phyloP scores from a whole-genome alignment of 495 filamentous ascomycete genomes.

The Glarea lozoyensis region DNA sequence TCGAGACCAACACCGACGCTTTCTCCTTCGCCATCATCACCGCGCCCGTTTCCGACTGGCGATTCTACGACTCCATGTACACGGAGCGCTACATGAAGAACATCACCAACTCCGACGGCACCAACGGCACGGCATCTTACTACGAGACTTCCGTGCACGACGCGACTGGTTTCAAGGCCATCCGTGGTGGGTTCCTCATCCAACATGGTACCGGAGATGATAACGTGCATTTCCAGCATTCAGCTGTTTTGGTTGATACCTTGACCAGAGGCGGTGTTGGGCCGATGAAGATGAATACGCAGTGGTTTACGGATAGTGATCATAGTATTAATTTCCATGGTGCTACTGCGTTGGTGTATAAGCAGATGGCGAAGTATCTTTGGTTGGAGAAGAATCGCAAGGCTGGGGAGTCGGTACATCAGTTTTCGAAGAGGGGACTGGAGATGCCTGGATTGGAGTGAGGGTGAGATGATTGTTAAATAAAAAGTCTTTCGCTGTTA shows the following conservation, averaged over 20 bases:
- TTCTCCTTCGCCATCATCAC: constrained; percentile 45
- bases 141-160: constrained; percentile 39
- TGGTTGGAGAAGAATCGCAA: constrained; percentile 37
- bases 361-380: constrained; percentile 38
- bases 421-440: constrained; percentile 29
- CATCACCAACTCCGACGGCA: constrained; percentile 15
- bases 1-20: constrained; percentile 40
- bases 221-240: constrained; percentile 53
- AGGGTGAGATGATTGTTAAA: too few relatives aligned
- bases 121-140: constrained; percentile 32
- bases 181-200: constrained; percentile 42
- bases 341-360: constrained; percentile 36
- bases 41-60: constrained; percentile 49
- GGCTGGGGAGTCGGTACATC: constrained; percentile 25
- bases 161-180: constrained; percentile 39
- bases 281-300: constrained; percentile 41
- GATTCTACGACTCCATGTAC: constrained; percentile 55
- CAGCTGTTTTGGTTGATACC: constrained; percentile 40
- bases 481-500: too few relatives aligned
- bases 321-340: constrained; percentile 41
- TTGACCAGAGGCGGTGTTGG: constrained; percentile 38
- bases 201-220: constrained; percentile 51
- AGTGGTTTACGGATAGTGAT: constrained; percentile 46
- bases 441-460: too few relatives aligned
- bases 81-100: constrained; percentile 59